Conservation (phyloP, 192 early-diverging fungal species). For the Umbelopsis sp. region DNA sequence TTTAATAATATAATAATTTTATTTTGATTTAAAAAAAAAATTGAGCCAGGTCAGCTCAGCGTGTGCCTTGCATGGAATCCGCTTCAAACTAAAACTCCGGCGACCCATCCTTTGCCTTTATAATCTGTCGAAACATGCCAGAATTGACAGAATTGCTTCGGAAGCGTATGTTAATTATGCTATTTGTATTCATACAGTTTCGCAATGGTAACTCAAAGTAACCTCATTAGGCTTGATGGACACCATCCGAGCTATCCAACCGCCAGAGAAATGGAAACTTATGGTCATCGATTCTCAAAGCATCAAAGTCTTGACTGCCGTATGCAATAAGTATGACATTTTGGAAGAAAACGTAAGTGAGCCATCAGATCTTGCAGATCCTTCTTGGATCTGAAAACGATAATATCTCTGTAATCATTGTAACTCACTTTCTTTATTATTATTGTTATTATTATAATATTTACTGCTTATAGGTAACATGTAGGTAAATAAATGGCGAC, state of each 20-base stretch:
- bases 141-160: constrained; percentile 25
- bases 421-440: not conserved
- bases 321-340: constrained; percentile 79
- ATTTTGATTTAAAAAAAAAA: not conserved
- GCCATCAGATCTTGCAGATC: not conserved
- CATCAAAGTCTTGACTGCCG: constrained; percentile 68
- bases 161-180: constrained; percentile 19
- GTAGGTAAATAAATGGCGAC: not conserved
- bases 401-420: not conserved
- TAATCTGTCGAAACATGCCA: constrained; percentile 16
- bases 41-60: too few species aligned
- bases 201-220: not conserved
- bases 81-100: not conserved
- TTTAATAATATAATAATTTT: not conserved
- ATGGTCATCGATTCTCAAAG: constrained; percentile 78
- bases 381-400: too few species aligned
- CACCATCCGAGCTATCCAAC: constrained; percentile 75
- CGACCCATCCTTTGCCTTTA: not conserved
- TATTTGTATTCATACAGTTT: not conserved
- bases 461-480: constrained; percentile 1
- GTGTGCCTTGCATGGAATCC: not conserved
- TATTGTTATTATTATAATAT: not conserved
- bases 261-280: constrained; percentile 79
- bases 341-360: constrained; percentile 68
- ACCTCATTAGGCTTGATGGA: constrained; percentile 57